phyloP scores from a whole-genome alignment of 495 filamentous ascomycete species.

The Amphirosellinia nigrospora region DNA sequence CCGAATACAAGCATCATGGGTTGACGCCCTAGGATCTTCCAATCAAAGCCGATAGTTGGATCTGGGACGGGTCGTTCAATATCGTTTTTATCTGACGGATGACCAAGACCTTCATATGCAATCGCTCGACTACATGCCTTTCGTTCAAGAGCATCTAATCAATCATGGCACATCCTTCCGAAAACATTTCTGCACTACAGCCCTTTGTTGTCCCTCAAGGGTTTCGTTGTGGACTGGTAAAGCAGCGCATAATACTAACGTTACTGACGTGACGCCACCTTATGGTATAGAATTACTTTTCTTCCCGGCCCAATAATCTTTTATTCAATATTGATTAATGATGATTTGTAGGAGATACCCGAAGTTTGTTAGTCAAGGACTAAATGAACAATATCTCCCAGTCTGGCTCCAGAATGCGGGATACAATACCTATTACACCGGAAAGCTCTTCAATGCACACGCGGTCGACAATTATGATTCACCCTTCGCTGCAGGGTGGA shows the following conservation, averaged over 20 bases:
- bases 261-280: slow-evolving; percentile 70
- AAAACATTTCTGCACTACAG: slow-evolving; percentile 67
- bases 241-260: slow-evolving; percentile 76
- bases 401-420: slow-evolving; percentile 72
- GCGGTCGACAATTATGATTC: slow-evolving; percentile 62
- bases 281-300: slow-evolving; percentile 48
- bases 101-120: slow-evolving; percentile 69
- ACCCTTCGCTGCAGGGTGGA: slow-evolving; percentile 64
- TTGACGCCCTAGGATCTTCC: neutral
- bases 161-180: slow-evolving; percentile 61
- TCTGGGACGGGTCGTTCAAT: slow-evolving; percentile 47
- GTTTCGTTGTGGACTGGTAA: slow-evolving; percentile 70
- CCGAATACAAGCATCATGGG: slow-evolving; percentile 3
- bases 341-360: slow-evolving; percentile 62
- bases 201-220: slow-evolving; percentile 69
- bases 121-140: slow-evolving; percentile 64
- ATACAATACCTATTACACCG: slow-evolving; percentile 77
- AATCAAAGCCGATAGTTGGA: slow-evolving; percentile 6
- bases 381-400: slow-evolving; percentile 71
- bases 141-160: slow-evolving; percentile 57
- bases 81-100: slow-evolving; percentile 70
- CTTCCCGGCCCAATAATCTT: neutral
- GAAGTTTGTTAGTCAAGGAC: slow-evolving; percentile 69
- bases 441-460: slow-evolving; percentile 75
- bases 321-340: neutral